Evolutionary conservation across 1,284 basidiomycete genomes (phyloP).

Genomic region (Cystobasidiaceae sp.): DNA sequence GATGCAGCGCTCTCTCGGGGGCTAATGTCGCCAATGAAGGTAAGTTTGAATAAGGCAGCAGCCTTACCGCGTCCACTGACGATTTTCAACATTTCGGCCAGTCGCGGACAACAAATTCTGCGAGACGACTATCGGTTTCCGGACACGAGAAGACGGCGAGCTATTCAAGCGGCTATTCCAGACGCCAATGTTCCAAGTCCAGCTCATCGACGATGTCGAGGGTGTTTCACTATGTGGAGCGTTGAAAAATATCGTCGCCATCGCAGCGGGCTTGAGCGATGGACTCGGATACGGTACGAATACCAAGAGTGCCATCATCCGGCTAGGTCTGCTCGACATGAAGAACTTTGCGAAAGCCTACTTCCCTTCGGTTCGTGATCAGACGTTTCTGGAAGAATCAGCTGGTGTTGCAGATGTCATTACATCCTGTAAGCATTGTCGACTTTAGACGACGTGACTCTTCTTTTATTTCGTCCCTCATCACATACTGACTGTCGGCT

Average conservation of each 20-base stretch:
- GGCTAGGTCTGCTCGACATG: conserved; percentile 51
- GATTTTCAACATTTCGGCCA: conserved; percentile 22
- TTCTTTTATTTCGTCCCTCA: neutral
- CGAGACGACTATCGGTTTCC: conserved; percentile 57
- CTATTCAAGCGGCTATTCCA: conserved; percentile 50
- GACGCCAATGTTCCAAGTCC: conserved; percentile 53
- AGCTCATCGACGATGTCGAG: conserved; percentile 55
- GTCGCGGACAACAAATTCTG: conserved; percentile 52
- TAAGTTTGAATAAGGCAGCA: neutral
- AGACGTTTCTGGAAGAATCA: conserved; percentile 50
- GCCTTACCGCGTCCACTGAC: no score
- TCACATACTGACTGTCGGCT: neutral
- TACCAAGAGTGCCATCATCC: conserved; percentile 58
- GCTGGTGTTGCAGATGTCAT: conserved; percentile 58
- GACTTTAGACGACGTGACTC: neutral
- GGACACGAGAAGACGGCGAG: conserved; percentile 49
- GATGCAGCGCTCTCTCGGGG: conserved; percentile 54
- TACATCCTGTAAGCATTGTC: conserved; percentile 51
- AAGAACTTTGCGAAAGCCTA: conserved; percentile 53
- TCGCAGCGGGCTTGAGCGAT: conserved; percentile 56
- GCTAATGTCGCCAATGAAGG: conserved; percentile 57
- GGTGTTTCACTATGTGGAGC: conserved; percentile 57
- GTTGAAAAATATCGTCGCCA: conserved; percentile 55
- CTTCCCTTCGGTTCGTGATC: conserved; percentile 53
- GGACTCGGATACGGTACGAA: conserved; percentile 56